phyloP scores from a whole-genome alignment of 352 stramenopile species.

The Phytopythium sindhum region DNA sequence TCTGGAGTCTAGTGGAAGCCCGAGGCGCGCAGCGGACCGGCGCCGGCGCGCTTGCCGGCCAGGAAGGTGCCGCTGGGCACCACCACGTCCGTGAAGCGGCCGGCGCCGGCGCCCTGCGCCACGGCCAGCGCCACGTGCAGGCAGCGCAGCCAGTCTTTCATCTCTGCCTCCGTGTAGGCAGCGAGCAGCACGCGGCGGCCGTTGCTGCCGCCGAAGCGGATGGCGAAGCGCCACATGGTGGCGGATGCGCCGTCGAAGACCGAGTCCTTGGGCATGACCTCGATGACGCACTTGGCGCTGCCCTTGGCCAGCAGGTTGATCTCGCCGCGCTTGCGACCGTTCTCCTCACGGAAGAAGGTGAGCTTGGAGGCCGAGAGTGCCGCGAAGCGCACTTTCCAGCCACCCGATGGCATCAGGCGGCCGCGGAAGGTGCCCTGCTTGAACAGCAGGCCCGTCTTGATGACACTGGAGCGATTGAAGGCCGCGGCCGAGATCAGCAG shows the following conservation, averaged over 20 bases:
- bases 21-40: conserved; percentile 51
- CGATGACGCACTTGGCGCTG: conserved; percentile 48
- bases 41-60: conserved; percentile 45
- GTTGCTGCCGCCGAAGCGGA: conserved; percentile 36
- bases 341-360: conserved; percentile 69
- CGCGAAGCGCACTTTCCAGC: conserved; percentile 79
- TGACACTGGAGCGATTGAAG: conserved; percentile 34
- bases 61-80: conserved; percentile 65
- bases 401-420: conserved; percentile 24
- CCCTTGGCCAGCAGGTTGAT: conserved; percentile 66
- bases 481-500: conserved; percentile 41
- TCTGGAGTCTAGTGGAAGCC: conserved; percentile 10
- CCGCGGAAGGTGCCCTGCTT: conserved; percentile 63
- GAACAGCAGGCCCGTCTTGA: conserved; percentile 72
- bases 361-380: conserved; percentile 64
- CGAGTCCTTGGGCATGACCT: conserved; percentile 82
- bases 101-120: conserved; percentile 36
- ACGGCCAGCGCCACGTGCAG: conserved; percentile 69
- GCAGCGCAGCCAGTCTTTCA: conserved; percentile 84
- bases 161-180: conserved; percentile 76
- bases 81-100: conserved; percentile 68
- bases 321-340: conserved; percentile 63
- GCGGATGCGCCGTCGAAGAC: conserved; percentile 68
- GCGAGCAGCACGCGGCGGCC: conserved; percentile 62
- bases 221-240: conserved; percentile 81